These are phyloP conservation scores for Lodderomyces oxycetoniae DNA, from an alignment of 1,139 yeast species.

Conservation along the genomic window DNA sequence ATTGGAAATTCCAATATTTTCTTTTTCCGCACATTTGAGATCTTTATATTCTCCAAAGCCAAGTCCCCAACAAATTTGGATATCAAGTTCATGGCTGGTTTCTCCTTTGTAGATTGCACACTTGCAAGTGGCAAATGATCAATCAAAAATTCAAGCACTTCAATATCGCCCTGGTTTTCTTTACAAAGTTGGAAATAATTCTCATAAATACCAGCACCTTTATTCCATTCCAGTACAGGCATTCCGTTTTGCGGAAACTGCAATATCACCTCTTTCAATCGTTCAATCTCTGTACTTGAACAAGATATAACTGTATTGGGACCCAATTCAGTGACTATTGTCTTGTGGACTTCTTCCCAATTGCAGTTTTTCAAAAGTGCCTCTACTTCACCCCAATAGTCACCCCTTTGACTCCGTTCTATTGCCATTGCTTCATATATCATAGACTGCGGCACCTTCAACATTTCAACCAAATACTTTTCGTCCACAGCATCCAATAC, in stretches of 20 bases:
- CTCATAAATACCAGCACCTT: constrained; percentile 55
- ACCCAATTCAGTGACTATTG: constrained; percentile 56
- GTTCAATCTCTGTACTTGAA: constrained; percentile 27
- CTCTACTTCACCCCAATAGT: constrained; percentile 56
- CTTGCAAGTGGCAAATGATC: constrained; percentile 42
- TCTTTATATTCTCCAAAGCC: constrained; percentile 23
- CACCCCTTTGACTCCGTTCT: constrained; percentile 22
- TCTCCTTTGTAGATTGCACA: constrained; percentile 25
- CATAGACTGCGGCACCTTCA: constrained; percentile 44
- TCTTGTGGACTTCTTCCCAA: constrained; percentile 61
- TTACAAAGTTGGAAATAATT: constrained; percentile 36
- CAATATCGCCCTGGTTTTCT: constrained; percentile 15
- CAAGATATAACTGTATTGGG: constrained; percentile 58
- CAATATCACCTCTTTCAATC: constrained; percentile 38
- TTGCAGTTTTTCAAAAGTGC: constrained; percentile 59
- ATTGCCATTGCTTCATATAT: constrained; percentile 53
- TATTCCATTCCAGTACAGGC: constrained; percentile 51
- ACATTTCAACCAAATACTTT: constrained; percentile 26
- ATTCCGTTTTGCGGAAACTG: constrained; percentile 44
- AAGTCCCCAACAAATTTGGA: constrained; percentile 42
- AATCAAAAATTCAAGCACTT: constrained; percentile 28
- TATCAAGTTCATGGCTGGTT: constrained; percentile 51
- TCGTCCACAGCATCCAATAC: constrained; percentile 26
- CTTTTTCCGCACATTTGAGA: constrained; percentile 16
- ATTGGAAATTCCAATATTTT: constrained; percentile 34